Conservation (phyloP, 805 yeast species). For the Barnettozyma sucrosica region DNA sequence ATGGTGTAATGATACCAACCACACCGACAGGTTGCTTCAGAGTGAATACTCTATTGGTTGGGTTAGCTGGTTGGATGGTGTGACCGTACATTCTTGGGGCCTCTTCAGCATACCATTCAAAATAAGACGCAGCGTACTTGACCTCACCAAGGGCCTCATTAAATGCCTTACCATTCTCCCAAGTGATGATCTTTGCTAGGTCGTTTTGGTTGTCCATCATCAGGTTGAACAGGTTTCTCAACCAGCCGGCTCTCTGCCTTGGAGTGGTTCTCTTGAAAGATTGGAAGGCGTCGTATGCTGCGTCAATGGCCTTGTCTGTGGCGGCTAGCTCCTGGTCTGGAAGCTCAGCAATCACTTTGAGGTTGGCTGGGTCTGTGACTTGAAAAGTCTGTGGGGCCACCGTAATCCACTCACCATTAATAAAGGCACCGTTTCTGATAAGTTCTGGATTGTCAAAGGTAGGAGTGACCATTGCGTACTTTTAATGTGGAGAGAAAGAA, state of each 20-base stretch:
- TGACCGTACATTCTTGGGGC: slow-evolving; percentile 52
- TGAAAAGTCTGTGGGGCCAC: slow-evolving; percentile 41
- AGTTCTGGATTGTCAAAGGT: slow-evolving; percentile 43
- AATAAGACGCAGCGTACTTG: slow-evolving; percentile 62
- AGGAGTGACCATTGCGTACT: slow-evolving; percentile 17
- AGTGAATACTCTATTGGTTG: slow-evolving; percentile 46
- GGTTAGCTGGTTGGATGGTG: slow-evolving; percentile 49
- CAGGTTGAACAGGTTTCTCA: slow-evolving; percentile 43
- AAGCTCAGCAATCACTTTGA: slow-evolving; percentile 49
- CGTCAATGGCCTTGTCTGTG: slow-evolving; percentile 52
- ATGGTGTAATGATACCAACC: slow-evolving; percentile 58
- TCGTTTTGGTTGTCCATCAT: slow-evolving; percentile 53
- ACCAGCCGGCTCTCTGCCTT: slow-evolving; percentile 44
- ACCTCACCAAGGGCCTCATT: slow-evolving; percentile 51
- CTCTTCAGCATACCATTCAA: slow-evolving; percentile 82
- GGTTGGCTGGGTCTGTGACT: slow-evolving; percentile 74
- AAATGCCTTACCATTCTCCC: slow-evolving; percentile 57
- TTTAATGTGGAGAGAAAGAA: background rate
- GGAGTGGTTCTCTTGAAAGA: slow-evolving; percentile 42
- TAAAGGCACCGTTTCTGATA: slow-evolving; percentile 51
- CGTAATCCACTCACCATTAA: slow-evolving; percentile 72
- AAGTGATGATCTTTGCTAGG: slow-evolving; percentile 47
- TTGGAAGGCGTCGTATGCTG: slow-evolving; percentile 41
- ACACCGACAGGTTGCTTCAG: slow-evolving; percentile 58
- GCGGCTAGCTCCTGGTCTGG: slow-evolving; percentile 55